phyloP scores from a whole-genome alignment of 768 basidiomycete species.

The Kwoniella botswanensis region DNA sequence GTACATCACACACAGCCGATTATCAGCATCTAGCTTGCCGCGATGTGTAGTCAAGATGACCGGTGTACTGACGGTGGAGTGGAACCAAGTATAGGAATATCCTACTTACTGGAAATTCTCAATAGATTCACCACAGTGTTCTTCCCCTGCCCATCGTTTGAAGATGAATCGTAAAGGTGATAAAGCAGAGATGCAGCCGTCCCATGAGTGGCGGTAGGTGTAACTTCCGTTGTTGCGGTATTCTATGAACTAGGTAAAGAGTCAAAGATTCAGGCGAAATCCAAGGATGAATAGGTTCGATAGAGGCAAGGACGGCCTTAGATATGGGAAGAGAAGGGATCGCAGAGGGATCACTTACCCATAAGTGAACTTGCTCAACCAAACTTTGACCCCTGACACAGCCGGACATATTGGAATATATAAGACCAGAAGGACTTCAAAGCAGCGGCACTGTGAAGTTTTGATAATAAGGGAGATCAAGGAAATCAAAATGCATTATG shows the following conservation, averaged over 20 bases:
- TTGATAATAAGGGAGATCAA: no score
- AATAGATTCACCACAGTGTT: slow-evolving; percentile 9
- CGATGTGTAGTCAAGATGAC: neutral
- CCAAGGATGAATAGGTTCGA: no score
- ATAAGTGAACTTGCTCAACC: slow-evolving; percentile 5
- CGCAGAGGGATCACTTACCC: neutral
- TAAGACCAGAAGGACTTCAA: neutral
- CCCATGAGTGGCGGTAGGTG: slow-evolving; percentile 3
- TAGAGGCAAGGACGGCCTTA: neutral
- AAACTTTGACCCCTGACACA: slow-evolving; percentile 4
- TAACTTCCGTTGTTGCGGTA: neutral
- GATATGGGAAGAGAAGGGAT: neutral
- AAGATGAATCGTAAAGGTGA: slow-evolving; percentile 4
- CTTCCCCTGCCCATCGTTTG: neutral
- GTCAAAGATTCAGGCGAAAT: neutral
- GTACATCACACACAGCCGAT: neutral
- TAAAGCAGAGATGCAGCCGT: slow-evolving; percentile 2
- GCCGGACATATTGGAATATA: neutral
- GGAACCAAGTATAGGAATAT: neutral
- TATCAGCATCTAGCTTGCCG: neutral
- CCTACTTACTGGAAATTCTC: neutral
- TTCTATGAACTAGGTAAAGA: neutral
- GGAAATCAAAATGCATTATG: no score
- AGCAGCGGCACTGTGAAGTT: no score
- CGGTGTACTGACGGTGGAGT: neutral